Percentiles rank a stretch among this genome's conserved stretches.
phyloP scores from a whole-genome alignment of 2,329 filamentous ascomycete genomes.

The Colletotrichum gloeosporioides region DNA sequence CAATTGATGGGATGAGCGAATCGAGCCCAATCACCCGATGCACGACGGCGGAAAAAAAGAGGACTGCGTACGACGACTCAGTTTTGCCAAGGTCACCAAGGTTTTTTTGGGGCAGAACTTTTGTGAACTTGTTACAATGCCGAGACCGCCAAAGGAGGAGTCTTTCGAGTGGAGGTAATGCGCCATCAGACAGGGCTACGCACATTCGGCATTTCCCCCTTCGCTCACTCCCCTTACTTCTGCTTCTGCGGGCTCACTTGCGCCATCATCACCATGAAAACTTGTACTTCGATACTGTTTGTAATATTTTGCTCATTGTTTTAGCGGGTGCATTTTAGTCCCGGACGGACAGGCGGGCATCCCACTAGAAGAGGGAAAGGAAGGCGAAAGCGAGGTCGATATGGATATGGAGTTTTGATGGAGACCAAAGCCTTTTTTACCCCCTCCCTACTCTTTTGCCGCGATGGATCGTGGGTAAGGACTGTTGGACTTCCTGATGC shows the following conservation, averaged over 20 bases:
- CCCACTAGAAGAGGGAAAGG: neutral
- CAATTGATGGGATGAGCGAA: conserved; percentile 85
- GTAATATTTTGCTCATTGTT: conserved; percentile 10
- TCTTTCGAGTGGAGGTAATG: neutral
- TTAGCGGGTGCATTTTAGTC: conserved; percentile 10
- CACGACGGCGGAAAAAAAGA: neutral
- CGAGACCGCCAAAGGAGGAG: neutral
- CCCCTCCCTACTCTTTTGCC: neutral
- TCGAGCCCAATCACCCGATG: neutral
- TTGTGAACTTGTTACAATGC: neutral
- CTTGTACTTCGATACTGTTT: neutral
- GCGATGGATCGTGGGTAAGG: neutral
- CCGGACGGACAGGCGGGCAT: neutral
- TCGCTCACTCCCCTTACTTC: neutral
- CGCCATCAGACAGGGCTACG: neutral
- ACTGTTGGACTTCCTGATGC: conserved; percentile 13
- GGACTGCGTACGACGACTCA: neutral
- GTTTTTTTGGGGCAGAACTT: neutral
- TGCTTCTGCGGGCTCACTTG: neutral
- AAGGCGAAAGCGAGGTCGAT: neutral
- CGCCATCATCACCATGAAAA: neutral
- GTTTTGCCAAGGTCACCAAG: neutral
- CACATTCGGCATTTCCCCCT: neutral
- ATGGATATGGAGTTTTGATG: conserved; percentile 1
- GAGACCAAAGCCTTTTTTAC: neutral